Percentiles rank a stretch among this genome's conserved stretches.
phyloP scores from a whole-genome alignment of 306 rosid genomes.

The Quercus aquifolioides region DNA sequence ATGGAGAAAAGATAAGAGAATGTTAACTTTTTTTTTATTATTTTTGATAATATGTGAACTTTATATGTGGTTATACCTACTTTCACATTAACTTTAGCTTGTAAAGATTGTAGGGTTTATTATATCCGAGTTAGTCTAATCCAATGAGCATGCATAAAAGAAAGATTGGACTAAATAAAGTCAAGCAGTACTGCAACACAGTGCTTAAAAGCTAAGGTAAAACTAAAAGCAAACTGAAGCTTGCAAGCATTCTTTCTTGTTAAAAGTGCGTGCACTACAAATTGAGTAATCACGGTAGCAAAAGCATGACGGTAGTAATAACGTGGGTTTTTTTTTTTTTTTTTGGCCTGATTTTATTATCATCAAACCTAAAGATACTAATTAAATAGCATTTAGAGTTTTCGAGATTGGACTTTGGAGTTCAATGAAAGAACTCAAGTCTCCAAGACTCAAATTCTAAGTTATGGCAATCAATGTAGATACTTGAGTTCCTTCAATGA shows the following conservation, averaged over 20 bases:
- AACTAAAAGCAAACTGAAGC: neutral
- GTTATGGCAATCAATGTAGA: no score
- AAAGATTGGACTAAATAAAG: neutral
- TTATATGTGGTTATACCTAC: conserved; percentile 24
- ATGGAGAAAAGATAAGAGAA: conserved; percentile 27
- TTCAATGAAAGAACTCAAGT: no score
- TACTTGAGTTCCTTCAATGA: no score
- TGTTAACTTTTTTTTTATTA: neutral
- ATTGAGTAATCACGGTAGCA: neutral
- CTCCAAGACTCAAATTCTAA: no score
- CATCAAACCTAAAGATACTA: no score
- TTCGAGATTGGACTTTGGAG: no score
- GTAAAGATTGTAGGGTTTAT: conserved; percentile 35
- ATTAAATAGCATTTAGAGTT: no score
- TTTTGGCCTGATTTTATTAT: no score
- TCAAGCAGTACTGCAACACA: neutral
- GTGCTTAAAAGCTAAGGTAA: neutral
- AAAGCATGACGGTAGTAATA: neutral
- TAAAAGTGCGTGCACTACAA: neutral
- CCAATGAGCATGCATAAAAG: conserved; percentile 9
- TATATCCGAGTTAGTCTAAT: conserved; percentile 46
- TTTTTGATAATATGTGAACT: no score
- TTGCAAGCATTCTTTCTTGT: neutral
- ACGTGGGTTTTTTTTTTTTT: no score
- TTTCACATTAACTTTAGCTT: conserved; percentile 37